phyloP scores from a whole-genome alignment of 2,329 filamentous ascomycete species.

The Nemania abortiva region DNA sequence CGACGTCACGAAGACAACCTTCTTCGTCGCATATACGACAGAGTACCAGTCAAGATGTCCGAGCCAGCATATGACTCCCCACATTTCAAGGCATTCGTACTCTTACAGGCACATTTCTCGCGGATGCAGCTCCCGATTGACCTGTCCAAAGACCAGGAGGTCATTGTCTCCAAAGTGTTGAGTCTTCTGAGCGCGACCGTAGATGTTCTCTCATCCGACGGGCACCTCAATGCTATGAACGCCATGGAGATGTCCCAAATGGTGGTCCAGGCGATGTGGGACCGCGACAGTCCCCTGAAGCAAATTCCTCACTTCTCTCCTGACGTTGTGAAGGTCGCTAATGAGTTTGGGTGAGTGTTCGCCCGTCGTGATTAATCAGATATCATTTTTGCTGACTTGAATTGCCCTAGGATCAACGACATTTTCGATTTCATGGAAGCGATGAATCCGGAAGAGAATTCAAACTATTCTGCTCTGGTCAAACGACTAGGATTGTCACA shows the following conservation, averaged over 20 bases:
- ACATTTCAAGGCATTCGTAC: conserved; percentile 98
- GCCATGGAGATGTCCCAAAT: conserved; percentile 99
- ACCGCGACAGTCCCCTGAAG: conserved; percentile 94
- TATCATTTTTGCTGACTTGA: conserved; percentile 41
- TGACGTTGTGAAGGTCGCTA: conserved; percentile 84
- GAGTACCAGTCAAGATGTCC: conserved; percentile 94
- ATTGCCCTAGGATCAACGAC: conserved; percentile 78
- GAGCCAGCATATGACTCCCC: conserved; percentile 89
- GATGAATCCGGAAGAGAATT: conserved; percentile 95
- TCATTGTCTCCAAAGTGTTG: conserved; percentile 85
- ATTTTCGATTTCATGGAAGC: conserved; percentile 98
- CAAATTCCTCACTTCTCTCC: conserved; percentile 95
- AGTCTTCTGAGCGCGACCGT: conserved; percentile 92
- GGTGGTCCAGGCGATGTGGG: conserved; percentile 99
- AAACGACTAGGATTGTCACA: conserved; percentile 83
- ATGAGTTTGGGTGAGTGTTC: conserved; percentile 76
- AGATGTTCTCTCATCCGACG: conserved; percentile 94
- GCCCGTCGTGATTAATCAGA: neutral
- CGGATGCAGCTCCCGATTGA: conserved; percentile 97
- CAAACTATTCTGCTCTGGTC: conserved; percentile 81
- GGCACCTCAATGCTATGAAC: conserved; percentile 95
- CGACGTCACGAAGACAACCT: conserved; percentile 90
- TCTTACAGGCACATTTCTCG: conserved; percentile 96
- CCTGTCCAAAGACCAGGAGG: conserved; percentile 93
- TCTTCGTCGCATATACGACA: conserved; percentile 91